Conservation (phyloP, 2,329 filamentous ascomycete genomes). For the Tolypocladium nubicola region DNA sequence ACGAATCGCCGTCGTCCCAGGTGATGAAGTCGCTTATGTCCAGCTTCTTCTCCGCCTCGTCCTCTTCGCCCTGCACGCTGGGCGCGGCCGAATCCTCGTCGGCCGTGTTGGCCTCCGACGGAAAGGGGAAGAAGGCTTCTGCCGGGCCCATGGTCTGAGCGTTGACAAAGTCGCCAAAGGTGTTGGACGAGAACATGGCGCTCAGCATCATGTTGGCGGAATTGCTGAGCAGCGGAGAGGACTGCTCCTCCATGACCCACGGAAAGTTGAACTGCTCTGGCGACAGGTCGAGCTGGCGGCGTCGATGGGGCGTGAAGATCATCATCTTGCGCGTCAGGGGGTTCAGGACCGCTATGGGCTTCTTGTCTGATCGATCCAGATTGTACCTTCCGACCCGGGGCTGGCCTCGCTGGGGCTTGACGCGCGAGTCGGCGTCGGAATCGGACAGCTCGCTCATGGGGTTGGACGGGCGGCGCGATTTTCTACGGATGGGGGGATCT, state of each 20-base stretch:
- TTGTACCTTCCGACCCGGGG: constrained; percentile 45
- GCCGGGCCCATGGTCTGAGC: constrained; percentile 61
- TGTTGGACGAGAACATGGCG: constrained; percentile 51
- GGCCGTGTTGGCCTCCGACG: constrained; percentile 45
- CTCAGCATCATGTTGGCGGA: constrained; percentile 71
- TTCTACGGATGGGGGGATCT: constrained; percentile 37
- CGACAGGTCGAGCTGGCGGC: constrained; percentile 39
- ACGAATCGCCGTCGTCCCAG: constrained; percentile 48
- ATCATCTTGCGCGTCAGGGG: constrained; percentile 50
- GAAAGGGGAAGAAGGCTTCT: constrained; percentile 66
- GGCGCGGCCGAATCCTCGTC: constrained; percentile 33
- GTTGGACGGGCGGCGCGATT: constrained; percentile 29
- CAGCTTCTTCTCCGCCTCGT: constrained; percentile 53
- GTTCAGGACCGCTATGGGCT: constrained; percentile 49
- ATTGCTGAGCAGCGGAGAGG: constrained; percentile 52
- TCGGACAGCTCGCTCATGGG: constrained; percentile 33
- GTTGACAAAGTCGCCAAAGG: constrained; percentile 46
- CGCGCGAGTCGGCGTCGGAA: constrained; percentile 37
- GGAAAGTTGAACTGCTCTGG: constrained; percentile 44
- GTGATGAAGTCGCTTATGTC: constrained; percentile 65
- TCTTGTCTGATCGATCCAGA: constrained; percentile 41
- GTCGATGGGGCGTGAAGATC: constrained; percentile 47
- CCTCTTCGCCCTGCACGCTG: constrained; percentile 38
- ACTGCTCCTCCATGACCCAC: constrained; percentile 29
- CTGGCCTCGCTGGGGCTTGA: constrained; percentile 37